Base-by-base conservation (phyloP, 768 basidiomycete species). In the Macrolepiota dolichaula region DNA sequence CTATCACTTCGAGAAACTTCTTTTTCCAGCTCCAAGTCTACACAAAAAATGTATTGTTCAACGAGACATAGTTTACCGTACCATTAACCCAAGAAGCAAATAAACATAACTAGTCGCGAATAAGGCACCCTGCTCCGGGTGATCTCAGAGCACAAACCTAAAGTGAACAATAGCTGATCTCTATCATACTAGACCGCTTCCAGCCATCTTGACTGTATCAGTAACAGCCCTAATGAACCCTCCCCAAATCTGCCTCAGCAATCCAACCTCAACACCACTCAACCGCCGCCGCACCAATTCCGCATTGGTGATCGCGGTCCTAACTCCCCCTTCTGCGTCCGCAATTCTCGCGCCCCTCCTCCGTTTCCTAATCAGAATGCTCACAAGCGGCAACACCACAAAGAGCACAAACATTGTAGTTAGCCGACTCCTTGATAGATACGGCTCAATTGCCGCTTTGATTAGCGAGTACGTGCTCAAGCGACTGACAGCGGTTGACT, bases 191-290 rank as follows among this genome's bases (percentile, higher is more conserved):
- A 91, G 72, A 19, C 90, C 91, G 64, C 87, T 83, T 19, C 88
- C 90, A 1, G 85, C 90, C 90, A 92, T 92, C 66, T 77, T 80
- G 35, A 89, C 79, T 3, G 88, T 87, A 73, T 92, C 90, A 51
- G 73, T 70, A 15, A 92, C 76, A 4, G 79, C 84, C 46, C 79
- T 77, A 3, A 81, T 65, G 6, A 80, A 66, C 66, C 84, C 84
- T 19, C 71, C 71, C 84, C 87, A 87, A 35, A 81, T 72, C 36
- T 72, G 73, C 15, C 69, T 68, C 12, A 79, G 55, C 47, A 75
- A 64, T 37, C 73, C 77, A 12, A 62, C 71, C 35, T 71, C 79
- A 66, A 63, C 75, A 19, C 75, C 77, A 62, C 72, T 74, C 55
- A 91, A 69, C 51, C 85, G 76, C 63, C 80, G 76, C 66, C 86